Conservation (phyloP, 78 protist genomes). For the Isochrysis galbana region DNA sequence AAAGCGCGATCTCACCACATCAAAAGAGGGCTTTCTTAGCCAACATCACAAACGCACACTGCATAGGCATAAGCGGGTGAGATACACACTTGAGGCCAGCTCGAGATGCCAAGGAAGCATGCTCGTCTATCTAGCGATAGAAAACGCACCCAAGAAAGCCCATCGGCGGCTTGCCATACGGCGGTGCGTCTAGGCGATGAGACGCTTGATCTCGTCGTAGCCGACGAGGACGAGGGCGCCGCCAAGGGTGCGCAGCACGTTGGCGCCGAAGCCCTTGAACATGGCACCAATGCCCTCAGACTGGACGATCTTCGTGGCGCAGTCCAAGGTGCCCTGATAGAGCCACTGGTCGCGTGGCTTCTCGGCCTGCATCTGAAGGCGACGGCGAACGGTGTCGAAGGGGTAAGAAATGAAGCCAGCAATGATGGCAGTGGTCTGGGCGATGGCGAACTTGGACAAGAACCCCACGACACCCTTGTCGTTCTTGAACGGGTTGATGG, state of each 20-base stretch:
- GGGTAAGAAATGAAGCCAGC: slow-evolving; percentile 95
- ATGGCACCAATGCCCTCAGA: slow-evolving; percentile 71
- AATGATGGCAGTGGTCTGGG: slow-evolving; percentile 67
- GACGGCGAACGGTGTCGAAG: slow-evolving; percentile 94
- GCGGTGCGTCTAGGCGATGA: not conserved
- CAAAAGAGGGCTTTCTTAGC: no score
- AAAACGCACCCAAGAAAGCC: no score
- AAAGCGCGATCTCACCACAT: no score
- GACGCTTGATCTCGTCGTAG: slow-evolving; percentile 87
- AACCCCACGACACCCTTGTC: slow-evolving; percentile 25
- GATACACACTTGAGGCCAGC: no score
- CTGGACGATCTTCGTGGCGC: slow-evolving; percentile 72
- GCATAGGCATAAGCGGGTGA: no score
- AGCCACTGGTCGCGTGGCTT: slow-evolving; percentile 53
- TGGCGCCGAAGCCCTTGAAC: slow-evolving; percentile 97
- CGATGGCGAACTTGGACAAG: slow-evolving; percentile 57
- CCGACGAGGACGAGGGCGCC: slow-evolving; percentile 89
- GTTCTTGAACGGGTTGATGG: slow-evolving; percentile 10
- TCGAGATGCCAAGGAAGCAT: no score
- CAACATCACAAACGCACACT: no score
- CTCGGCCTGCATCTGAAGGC: slow-evolving; percentile 87
- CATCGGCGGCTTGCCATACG: no score
- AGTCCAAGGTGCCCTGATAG: slow-evolving; percentile 84
- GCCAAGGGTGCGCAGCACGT: slow-evolving; percentile 88
- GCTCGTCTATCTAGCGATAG: no score